Evolutionary conservation across 768 basidiomycete species (phyloP).

Genomic region (Phanerodontia chrysosporium): DNA sequence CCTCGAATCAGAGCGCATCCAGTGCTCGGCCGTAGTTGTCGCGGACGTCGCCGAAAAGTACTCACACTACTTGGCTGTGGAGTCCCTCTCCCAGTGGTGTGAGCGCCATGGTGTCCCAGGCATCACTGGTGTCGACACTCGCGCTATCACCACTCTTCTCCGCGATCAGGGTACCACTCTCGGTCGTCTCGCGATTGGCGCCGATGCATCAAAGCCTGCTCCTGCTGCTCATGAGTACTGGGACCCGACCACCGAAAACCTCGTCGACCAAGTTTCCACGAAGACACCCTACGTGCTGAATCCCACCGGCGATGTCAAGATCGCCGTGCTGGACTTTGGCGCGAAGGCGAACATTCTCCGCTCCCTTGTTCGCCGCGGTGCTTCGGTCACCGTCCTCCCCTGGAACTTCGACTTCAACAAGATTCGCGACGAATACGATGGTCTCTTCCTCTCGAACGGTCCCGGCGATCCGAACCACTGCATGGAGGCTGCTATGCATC

Average conservation of each 20-base stretch:
- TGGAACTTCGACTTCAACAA: constrained; percentile 98
- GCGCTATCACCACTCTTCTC: constrained; percentile 88
- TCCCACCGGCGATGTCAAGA: constrained; percentile 79
- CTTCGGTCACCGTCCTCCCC: constrained; percentile 90
- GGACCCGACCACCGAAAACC: constrained; percentile 90
- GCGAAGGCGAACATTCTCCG: constrained; percentile 97
- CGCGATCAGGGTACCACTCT: constrained; percentile 98
- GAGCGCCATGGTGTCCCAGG: constrained; percentile 84
- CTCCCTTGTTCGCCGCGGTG: constrained; percentile 85
- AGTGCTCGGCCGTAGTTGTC: constrained; percentile 90
- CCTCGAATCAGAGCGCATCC: constrained; percentile 85
- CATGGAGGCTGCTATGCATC: constrained; percentile 75
- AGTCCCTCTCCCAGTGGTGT: constrained; percentile 93
- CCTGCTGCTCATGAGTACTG: constrained; percentile 77
- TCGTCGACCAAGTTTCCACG: constrained; percentile 92
- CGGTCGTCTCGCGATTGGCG: constrained; percentile 82
- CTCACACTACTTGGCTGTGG: constrained; percentile 91
- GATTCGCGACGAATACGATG: constrained; percentile 87
- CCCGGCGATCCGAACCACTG: constrained; percentile 92
- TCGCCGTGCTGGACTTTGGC: constrained; percentile 96
- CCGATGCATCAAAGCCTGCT: constrained; percentile 54
- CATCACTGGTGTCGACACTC: constrained; percentile 95
- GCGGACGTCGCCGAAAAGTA: constrained; percentile 93
- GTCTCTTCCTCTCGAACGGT: constrained; percentile 94
- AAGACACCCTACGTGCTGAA: constrained; percentile 82